Evolutionary conservation across 768 basidiomycete genomes (phyloP), one percentile per base, ranked within the genome.

Genomic region (Tephrocybe sp.): DNA sequence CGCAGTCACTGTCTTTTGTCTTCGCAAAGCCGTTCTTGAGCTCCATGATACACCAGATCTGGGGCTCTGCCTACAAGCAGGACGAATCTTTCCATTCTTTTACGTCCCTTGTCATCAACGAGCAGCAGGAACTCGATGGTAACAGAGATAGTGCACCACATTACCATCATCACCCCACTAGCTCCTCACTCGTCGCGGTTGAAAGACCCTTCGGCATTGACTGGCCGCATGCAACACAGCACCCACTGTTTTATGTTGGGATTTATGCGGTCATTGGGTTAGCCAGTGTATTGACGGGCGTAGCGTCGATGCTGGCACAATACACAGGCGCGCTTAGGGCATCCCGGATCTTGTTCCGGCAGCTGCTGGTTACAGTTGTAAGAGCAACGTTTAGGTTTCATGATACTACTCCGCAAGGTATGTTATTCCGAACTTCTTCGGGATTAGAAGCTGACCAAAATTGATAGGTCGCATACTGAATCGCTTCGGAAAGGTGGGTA

Each of bases 311-410:
- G 15, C 64, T 73, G 18, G 77, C 79, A 1, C 84, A 87, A 60
- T 84, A 79, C 56, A 81, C 79, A 0, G 87, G 84, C 27, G 80
- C 81, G 3, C 60, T 79, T 36, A 70, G 74, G 43, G 78, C 78
- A 11, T 78, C 76, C 12, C 59, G 74, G 7, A 63, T 64, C 24
- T 64, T 79, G 15, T 78, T 78, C 62, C 69, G 65, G 69, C 78
- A 69, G 56, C 72, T 94, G 30, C 68, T 93, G 44, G 78, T 75
- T 6, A 79, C 79, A 0, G 87, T 94, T 9, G 83, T 92, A 13
- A 75, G 82, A 12, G 89, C 91, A 7, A 92, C 92, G 5, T 91
- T 93, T 76, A 77, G 90, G 46, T 90, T 87, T 76, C 85, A 86
- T 60, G 89, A 92, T 61, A 83, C 86, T 0, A 92, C 91, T 0